Percentiles rank a stretch among this genome's conserved stretches.
phyloP scores from a whole-genome alignment of 805 yeast genomes.

The Candida sithepensis region DNA sequence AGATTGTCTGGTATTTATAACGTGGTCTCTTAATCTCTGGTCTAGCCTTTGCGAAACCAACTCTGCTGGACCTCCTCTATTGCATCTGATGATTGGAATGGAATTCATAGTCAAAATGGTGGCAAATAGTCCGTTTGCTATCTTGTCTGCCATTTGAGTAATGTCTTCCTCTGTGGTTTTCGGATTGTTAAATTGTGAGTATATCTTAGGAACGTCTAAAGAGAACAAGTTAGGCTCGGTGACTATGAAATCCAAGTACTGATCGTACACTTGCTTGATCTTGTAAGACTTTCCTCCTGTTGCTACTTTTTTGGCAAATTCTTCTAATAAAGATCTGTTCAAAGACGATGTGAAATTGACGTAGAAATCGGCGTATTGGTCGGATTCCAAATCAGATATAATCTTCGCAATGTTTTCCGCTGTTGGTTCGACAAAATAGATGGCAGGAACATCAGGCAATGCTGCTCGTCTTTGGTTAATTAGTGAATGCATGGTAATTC shows the following conservation, averaged over 20 bases:
- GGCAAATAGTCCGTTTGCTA: constrained; percentile 80
- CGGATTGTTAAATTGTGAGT: constrained; percentile 67
- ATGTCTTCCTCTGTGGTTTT: constrained; percentile 71
- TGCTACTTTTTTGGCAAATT: constrained; percentile 81
- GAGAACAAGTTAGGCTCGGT: constrained; percentile 91
- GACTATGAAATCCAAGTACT: constrained; percentile 85
- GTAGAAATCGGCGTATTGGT: constrained; percentile 74
- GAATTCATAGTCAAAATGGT: constrained; percentile 71
- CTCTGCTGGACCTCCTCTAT: constrained; percentile 93
- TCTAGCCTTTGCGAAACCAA: constrained; percentile 86
- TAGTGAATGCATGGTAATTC: constrained; percentile 85
- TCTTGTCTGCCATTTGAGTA: constrained; percentile 58
- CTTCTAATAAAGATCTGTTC: constrained; percentile 76
- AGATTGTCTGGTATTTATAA: constrained; percentile 56
- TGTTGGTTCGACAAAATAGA: constrained; percentile 89
- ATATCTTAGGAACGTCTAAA: constrained; percentile 63
- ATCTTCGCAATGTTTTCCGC: constrained; percentile 67
- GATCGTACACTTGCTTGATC: constrained; percentile 89
- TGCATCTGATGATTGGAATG: constrained; percentile 88
- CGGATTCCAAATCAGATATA: constrained; percentile 67
- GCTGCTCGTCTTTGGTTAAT: constrained; percentile 72
- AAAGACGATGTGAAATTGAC: constrained; percentile 84
- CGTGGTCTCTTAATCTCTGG: constrained; percentile 77
- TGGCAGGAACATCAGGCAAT: constrained; percentile 90
- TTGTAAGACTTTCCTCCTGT: constrained; percentile 56